Percentiles rank a stretch among this genome's conserved stretches.
These are phyloP conservation scores for Gonapodya sp. DNA, from an alignment of 192 early-diverging fungal genomes.

Conservation along the genomic window DNA sequence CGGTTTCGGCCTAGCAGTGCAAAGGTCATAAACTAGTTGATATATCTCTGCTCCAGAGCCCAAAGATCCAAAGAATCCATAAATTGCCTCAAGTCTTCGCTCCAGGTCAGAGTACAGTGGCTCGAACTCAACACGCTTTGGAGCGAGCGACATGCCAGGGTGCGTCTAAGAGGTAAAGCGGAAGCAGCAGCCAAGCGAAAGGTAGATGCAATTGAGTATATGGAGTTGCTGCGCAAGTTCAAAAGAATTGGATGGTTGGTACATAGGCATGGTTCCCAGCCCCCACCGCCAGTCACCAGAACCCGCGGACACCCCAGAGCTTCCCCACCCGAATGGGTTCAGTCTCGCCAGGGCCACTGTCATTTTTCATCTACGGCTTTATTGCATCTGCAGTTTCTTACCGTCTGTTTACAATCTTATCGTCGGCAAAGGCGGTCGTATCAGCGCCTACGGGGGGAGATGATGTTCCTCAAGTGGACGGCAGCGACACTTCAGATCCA, in stretches of 20 bases:
- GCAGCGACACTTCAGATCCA: not conserved
- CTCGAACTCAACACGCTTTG: not conserved
- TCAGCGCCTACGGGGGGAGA: not conserved
- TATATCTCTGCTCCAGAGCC: not conserved
- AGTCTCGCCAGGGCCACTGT: not conserved
- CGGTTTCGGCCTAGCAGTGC: slow-evolving; percentile 62
- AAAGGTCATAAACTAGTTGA: slow-evolving; percentile 60
- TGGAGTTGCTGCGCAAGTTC: too few species aligned
- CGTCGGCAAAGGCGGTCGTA: not conserved
- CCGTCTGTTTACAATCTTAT: not conserved
- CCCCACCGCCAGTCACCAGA: too few species aligned
- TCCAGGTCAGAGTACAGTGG: not conserved
- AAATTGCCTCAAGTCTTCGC: not conserved
- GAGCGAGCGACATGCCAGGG: not conserved
- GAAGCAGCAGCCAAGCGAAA: not conserved
- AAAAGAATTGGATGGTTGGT: too few species aligned
- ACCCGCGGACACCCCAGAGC: not conserved
- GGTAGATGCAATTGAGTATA: too few species aligned
- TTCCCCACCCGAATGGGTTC: too few species aligned
- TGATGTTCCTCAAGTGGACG: not conserved
- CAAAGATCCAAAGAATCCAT: not conserved
- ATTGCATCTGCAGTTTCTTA: not conserved
- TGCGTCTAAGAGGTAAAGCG: too few species aligned
- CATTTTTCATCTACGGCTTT: not conserved
- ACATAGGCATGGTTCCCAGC: too few species aligned